Base-by-base conservation (phyloP, 2,329 filamentous ascomycete genomes). In the Myriosclerotinia curreyana region DNA sequence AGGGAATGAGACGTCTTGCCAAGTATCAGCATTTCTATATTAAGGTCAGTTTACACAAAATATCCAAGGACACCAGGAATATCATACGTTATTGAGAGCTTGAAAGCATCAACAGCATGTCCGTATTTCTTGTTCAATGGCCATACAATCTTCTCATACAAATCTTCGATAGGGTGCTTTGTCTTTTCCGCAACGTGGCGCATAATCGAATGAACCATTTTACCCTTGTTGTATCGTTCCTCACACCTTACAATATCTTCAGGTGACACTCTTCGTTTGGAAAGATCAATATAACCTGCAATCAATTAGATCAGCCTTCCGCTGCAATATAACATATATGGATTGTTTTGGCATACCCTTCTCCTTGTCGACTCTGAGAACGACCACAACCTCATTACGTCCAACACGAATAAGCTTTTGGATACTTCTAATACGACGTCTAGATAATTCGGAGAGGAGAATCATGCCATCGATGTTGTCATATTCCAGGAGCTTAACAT, bases 391-490 rank as follows among this genome's bases (percentile, higher is more conserved):
- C 79, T 99, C 95, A 76, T 99, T 99, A 73, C 96, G 90, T 65
- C 96, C 96, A 68, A 99, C 95, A 71, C 95, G 89, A 74, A 99
- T 99, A 71, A 99, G 89, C 81, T 99, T 99, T 80, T 99, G 96
- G 74, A 99, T 99, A 84, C 88, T 92, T 82, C 95, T 84, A 75
- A 99, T 99, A 89, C 95, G 95, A 86, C 95, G 87, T 83, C 95
- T 88, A 66, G 96, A 99, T 69, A 99, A 86, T 80, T 99, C 95
- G 74, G 92, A 96, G 70, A 99, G 91, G 71, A 99, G 83, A 75
- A 99, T 99, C 96, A 99, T 99, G 86, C 95, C 95, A 77, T 99
- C 96, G 75, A 99, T 99, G 81, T 98, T 97, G 80, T 99, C 95
- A 81, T 99, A 99, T 82, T 99, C 95, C 73, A 99, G 89, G 64